Evolutionary conservation across 495 filamentous ascomycete genomes (phyloP).

Genomic region (Neurospora pannonica): DNA sequence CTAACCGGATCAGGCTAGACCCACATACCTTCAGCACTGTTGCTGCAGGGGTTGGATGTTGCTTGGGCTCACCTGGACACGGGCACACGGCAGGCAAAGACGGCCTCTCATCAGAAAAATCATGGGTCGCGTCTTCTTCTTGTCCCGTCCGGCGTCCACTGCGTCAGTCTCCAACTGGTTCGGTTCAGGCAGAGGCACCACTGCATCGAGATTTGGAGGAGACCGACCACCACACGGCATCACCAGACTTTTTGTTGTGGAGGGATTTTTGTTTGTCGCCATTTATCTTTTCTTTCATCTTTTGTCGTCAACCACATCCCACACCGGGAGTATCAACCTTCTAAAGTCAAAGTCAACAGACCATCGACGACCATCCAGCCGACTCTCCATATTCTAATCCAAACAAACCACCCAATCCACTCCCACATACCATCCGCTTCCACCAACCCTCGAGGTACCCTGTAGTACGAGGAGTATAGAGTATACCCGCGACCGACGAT

Average conservation of each 20-base stretch:
- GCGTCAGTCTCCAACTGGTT: background rate
- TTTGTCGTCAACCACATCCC: background rate
- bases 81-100: conserved; percentile 7
- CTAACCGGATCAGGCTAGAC: conserved; percentile 5
- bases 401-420: background rate
- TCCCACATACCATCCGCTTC: background rate
- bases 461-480: background rate
- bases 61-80: conserved; percentile 4
- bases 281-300: background rate
- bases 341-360: background rate
- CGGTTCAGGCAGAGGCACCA: background rate
- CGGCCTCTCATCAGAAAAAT: conserved; percentile 13
- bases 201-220: background rate
- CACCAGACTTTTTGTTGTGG: background rate
- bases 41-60: conserved; percentile 4
- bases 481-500: background rate
- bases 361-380: background rate
- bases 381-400: background rate
- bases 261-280: background rate
- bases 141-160: background rate
- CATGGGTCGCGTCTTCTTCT: conserved; percentile 17
- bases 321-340: background rate
- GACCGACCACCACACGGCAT: background rate
- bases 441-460: background rate
- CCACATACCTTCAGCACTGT: background rate